phyloP scores from a whole-genome alignment of 106 monocot species.

The Chionographis japonica region DNA sequence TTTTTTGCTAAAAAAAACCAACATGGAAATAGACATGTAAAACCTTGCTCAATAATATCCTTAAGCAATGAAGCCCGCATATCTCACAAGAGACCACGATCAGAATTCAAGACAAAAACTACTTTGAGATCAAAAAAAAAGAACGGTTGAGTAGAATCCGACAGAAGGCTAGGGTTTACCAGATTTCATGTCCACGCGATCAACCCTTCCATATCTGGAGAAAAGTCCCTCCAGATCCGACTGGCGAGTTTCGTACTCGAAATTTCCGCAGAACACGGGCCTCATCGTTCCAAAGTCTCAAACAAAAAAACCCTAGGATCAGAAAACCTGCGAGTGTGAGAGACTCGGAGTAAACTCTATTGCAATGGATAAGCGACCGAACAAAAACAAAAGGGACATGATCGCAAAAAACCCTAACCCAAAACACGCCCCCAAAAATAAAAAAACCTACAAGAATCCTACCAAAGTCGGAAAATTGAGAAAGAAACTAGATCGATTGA shows the following conservation, averaged over 20 bases:
- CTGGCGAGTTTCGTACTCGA: conserved; percentile 77
- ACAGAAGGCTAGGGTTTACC: conserved; percentile 20
- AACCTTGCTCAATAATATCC: too few relatives aligned
- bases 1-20: too few relatives aligned
- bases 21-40: too few relatives aligned
- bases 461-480: too few relatives aligned
- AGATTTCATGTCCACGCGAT: conserved; percentile 85
- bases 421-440: neutral
- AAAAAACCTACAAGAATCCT: too few relatives aligned
- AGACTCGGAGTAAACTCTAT: too few relatives aligned
- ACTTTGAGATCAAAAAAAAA: neutral
- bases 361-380: too few relatives aligned
- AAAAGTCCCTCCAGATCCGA: conserved; percentile 82
- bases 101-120: too few relatives aligned
- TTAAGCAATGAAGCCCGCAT: too few relatives aligned
- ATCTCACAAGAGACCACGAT: too few relatives aligned
- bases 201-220: conserved; percentile 69
- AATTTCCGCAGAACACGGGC: conserved; percentile 83
- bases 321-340: too few relatives aligned
- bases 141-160: neutral
- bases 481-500: too few relatives aligned
- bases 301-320: neutral
- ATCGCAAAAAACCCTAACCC: neutral
- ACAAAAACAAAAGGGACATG: neutral
- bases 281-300: conserved; percentile 32